phyloP scores from a whole-genome alignment of 345 rosid species.

The Populus deltoides region DNA sequence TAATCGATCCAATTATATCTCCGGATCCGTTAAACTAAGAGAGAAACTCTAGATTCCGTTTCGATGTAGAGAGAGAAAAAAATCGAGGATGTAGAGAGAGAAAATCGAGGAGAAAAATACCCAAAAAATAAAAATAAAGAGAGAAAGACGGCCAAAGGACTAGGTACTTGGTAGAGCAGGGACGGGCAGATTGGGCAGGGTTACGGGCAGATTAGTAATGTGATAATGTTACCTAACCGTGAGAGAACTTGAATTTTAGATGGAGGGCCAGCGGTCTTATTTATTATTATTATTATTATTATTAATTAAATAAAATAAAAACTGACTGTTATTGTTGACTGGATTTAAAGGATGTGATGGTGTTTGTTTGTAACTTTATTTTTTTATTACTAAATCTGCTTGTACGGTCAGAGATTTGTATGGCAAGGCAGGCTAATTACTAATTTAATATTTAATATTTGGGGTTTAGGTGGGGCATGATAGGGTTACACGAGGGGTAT shows the following conservation, averaged over 20 bases:
- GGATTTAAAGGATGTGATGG: neutral
- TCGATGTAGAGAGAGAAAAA: conserved; percentile 26
- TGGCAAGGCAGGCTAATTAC: neutral
- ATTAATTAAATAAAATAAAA: neutral
- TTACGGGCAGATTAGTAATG: conserved; percentile 29
- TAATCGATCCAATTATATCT: conserved; percentile 29
- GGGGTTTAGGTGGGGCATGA: neutral
- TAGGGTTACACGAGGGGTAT: too few species aligned
- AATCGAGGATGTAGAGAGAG: conserved; percentile 23
- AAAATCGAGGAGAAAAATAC: neutral
- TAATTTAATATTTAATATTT: neutral
- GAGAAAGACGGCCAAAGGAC: conserved; percentile 35
- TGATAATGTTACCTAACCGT: conserved; percentile 34
- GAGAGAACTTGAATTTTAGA: conserved; percentile 3
- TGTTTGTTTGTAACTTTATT: conserved; percentile 13
- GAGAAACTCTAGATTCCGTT: conserved; percentile 2
- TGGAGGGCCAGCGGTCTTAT: neutral
- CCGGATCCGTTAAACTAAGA: conserved; percentile 29
- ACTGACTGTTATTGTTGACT: neutral
- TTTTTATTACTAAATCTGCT: neutral
- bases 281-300: neutral
- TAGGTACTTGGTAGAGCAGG: conserved; percentile 28
- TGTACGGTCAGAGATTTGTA: neutral
- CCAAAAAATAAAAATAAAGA: neutral
- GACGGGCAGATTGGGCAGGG: conserved; percentile 52